Evolutionary conservation across 169 alveolate species (phyloP), one percentile per base, ranked within the genome.

Genomic region (Eimeria falciformis): DNA sequence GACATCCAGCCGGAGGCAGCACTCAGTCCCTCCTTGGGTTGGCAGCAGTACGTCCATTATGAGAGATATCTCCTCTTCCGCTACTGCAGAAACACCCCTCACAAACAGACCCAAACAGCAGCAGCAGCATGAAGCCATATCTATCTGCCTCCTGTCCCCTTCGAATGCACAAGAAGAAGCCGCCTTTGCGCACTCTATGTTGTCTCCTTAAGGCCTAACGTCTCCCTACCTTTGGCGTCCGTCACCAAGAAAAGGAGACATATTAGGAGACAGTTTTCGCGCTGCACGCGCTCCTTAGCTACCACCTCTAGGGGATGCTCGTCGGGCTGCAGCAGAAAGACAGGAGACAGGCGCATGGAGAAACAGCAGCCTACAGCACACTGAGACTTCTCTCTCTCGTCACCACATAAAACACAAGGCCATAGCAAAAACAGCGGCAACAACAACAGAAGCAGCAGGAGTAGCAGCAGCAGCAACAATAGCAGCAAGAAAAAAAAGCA

Each of bases 221-320:
- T 0, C 62, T 1, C 23, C 73, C n/a, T 62, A 62, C 73, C 11
- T 62, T 62, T 29, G n/a, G 25, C 14, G 46, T 62, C 29, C n/a
- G 73, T 14, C 0, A 62, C 7, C 0, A 0, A 29, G 73, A 29
- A 29, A 62, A 62, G 33, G 73, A 62, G 73, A n/a, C 73, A 62
- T 29, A 62, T 7, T 18, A 62, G 17, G 37, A 62, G 73, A 29
- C 73, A 62, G 25, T 62, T 62, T 62, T 62, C 73, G 1, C 73
- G 12, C 37, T 62, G 73, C 11, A 62, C 29, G 37, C 25, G 12
- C 25, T 62, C 73, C 73, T 62, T 62, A n/a, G 12, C 73, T 14
- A 62, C 73, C 11, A 62, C n/a, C 29, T 62, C 73, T n/a, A 62
- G n/a, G 12, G 73, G 25, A n/a, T n/a, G 73, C n/a, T 62, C 73